These are phyloP conservation scores for Psilocybe mexicana DNA, from an alignment of 1,284 basidiomycete genomes.

Conservation along the genomic window DNA sequence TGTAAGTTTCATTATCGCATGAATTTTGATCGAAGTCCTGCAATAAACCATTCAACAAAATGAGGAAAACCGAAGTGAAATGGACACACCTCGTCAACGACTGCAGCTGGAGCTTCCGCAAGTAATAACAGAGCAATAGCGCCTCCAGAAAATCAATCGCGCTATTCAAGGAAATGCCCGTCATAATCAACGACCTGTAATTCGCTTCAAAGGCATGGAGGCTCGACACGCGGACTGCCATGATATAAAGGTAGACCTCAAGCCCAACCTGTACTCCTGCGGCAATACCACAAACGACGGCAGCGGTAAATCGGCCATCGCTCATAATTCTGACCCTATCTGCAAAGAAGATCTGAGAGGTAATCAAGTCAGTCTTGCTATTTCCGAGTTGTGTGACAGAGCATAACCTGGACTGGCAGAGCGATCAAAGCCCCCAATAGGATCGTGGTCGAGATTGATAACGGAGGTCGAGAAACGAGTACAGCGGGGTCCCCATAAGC, in stretches of 20 bases:
- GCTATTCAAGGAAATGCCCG: not conserved
- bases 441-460: not conserved
- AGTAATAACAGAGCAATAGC: not conserved
- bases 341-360: slow-evolving; percentile 9
- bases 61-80: not conserved
- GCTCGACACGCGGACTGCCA: not conserved
- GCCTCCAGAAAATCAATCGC: slow-evolving; percentile 1
- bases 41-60: not conserved
- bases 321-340: slow-evolving; percentile 11
- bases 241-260: not conserved
- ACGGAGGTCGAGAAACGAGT: not conserved
- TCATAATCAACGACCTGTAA: slow-evolving; percentile 1
- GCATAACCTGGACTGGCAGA: not conserved
- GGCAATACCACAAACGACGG: not conserved
- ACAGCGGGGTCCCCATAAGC: slow-evolving; percentile 3
- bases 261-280: not conserved
- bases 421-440: slow-evolving; percentile 4
- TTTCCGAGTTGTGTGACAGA: not conserved
- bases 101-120: not conserved
- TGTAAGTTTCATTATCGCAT: slow-evolving; percentile 6
- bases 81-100: not conserved
- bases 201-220: not conserved
- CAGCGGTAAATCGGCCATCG: not conserved
- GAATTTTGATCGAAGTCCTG: slow-evolving; percentile 5
- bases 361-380: not conserved